Evolutionary conservation across 2,329 filamentous ascomycete species (phyloP).

Genomic region (Colletotrichum gigasporum): DNA sequence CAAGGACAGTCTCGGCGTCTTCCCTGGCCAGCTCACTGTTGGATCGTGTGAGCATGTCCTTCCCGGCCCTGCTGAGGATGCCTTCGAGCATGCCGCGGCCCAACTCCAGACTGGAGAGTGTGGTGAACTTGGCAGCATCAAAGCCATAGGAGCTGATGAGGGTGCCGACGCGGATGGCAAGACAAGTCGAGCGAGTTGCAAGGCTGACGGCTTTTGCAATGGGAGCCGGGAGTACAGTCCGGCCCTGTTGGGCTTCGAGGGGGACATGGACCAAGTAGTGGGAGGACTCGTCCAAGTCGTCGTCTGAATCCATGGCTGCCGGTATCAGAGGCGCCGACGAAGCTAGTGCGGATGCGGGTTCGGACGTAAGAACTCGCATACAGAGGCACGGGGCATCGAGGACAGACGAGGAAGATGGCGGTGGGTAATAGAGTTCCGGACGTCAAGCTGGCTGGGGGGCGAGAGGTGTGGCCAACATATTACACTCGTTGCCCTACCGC

Average conservation of each 20-base stretch:
- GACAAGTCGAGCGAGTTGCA: constrained; percentile 66
- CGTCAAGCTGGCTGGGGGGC: background rate
- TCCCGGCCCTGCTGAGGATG: constrained; percentile 61
- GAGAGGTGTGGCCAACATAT: background rate
- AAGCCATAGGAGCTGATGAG: constrained; percentile 62
- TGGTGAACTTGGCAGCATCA: constrained; percentile 63
- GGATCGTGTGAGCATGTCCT: constrained; percentile 55
- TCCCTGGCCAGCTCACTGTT: constrained; percentile 56
- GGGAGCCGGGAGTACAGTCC: constrained; percentile 65
- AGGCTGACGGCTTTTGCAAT: constrained; percentile 69
- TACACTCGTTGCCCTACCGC: background rate
- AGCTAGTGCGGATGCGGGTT: constrained; percentile 2
- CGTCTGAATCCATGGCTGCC: constrained; percentile 27
- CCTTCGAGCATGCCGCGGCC: constrained; percentile 64
- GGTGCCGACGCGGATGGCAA: constrained; percentile 64
- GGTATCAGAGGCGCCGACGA: background rate
- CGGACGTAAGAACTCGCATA: constrained; percentile 13
- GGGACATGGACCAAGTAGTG: constrained; percentile 24
- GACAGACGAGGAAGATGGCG: background rate
- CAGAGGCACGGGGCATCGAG: constrained; percentile 23
- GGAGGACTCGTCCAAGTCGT: constrained; percentile 23
- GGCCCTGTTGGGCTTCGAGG: constrained; percentile 36
- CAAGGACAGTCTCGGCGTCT: constrained; percentile 66
- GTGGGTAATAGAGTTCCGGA: background rate
- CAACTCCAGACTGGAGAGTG: constrained; percentile 65